Base-by-base conservation (phyloP, 2,329 filamentous ascomycete genomes). In the Talaromyces sp. region DNA sequence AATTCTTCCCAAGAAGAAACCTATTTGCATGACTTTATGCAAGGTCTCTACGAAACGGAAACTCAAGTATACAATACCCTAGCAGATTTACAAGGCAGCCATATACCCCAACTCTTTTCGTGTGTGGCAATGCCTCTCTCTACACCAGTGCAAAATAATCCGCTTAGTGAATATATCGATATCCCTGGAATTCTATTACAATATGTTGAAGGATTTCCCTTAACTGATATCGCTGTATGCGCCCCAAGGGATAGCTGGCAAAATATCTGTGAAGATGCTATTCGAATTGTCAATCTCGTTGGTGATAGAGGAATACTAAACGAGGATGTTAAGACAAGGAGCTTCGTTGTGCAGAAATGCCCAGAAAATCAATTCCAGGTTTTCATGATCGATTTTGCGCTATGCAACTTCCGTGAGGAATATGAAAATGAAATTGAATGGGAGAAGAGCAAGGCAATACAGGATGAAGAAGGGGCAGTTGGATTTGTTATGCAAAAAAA, bases 381-480 rank as follows among this genome's bases (percentile, higher is more conserved):
- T 22, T 19, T 36, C 27, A 54, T 51, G 42, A 37, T 51, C 19
- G 52, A 54, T 43, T 54, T 54, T 20, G 52, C 36, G 14, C 24
- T 51, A 19, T 51, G 47, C 37, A 29, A 43, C 45, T 60, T 64
- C 36, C 55, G 56, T 10, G 36, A 48, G 13, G 33, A 62, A 13
- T 55, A 46, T 47, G 2, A 37, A 30, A 42, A 59, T 49, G 57
- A 58, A 13, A 11, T 36, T 6, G 40, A 60, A 14, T 65, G 51
- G 49, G 22, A 35, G 24, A 9, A 49, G 43, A 51, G 16, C 43
- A 58, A 60, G 37, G 53, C 61, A 39, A 13, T 30, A 11, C 20
- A 56, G 36, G 60, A 64, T 40, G 56, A 63, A 56, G 56, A 65
- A 52, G 61, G 61, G 3, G 56, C 55, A 4, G 47, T 63, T 5